These are phyloP conservation scores for Neurospora sp. DNA, from an alignment of 495 filamentous ascomycete species.

Conservation along the genomic window DNA sequence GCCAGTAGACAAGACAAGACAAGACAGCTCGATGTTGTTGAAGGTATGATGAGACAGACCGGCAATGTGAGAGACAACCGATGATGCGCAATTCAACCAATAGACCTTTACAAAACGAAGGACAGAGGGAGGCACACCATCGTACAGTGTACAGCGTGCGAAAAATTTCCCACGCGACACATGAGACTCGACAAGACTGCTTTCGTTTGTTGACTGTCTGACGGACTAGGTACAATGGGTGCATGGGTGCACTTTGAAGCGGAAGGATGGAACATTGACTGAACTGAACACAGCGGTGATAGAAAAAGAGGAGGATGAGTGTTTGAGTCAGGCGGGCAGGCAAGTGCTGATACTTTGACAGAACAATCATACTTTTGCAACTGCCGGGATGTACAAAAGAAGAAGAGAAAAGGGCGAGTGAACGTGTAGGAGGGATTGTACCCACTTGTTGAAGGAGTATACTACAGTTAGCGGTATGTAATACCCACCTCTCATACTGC, in stretches of 20 bases:
- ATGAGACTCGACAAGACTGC: neutral
- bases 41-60: neutral
- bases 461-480: neutral
- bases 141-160: neutral
- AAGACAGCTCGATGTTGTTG: neutral
- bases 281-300: neutral
- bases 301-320: neutral
- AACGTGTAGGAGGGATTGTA: neutral
- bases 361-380: neutral
- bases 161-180: neutral
- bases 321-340: neutral
- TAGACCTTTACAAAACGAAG: neutral
- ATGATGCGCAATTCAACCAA: neutral
- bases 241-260: too few relatives aligned
- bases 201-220: neutral
- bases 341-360: neutral
- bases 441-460: neutral
- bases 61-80: neutral
- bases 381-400: neutral
- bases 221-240: neutral
- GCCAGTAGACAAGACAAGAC: neutral
- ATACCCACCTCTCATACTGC: neutral
- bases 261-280: neutral
- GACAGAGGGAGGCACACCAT: neutral
- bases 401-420: neutral